Evolutionary conservation across 345 rosid genomes (phyloP).

Genomic region (Heritiera littoralis): DNA sequence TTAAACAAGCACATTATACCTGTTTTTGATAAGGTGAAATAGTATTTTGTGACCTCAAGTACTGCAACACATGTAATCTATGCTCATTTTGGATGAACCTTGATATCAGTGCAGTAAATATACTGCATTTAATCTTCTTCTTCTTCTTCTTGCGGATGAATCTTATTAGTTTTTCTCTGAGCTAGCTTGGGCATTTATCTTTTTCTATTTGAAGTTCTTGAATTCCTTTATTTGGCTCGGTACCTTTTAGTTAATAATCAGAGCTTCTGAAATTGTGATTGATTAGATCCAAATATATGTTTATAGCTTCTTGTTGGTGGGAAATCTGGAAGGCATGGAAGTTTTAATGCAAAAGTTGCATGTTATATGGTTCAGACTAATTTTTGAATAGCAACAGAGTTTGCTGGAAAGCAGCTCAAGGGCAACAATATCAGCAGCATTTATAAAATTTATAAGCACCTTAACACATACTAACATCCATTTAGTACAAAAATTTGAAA

Average conservation of each 20-base stretch:
- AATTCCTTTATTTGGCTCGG: neutral
- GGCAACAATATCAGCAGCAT: neutral
- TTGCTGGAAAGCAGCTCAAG: neutral
- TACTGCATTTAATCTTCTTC: too few relatives aligned
- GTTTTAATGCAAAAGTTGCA: neutral
- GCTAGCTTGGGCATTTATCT: neutral
- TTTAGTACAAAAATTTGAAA: neutral
- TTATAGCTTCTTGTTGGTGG: neutral
- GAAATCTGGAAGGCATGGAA: neutral
- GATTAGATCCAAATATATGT: neutral
- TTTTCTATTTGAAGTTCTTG: slow-evolving; percentile 10
- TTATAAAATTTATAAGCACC: neutral
- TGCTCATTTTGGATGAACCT: neutral
- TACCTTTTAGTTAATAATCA: neutral
- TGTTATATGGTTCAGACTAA: neutral
- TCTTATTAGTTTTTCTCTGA: neutral
- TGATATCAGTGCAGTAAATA: neutral
- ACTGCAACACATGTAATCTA: neutral
- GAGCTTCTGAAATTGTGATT: neutral
- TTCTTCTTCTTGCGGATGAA: neutral
- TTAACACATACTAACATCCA: neutral
- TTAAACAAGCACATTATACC: slow-evolving; percentile 86
- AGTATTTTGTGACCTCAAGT: neutral
- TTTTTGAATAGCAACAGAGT: neutral
- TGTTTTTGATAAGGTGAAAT: slow-evolving; percentile 83